These are phyloP conservation scores for Claviceps pusilla DNA, from an alignment of 2,329 filamentous ascomycete species.

Conservation along the genomic window DNA sequence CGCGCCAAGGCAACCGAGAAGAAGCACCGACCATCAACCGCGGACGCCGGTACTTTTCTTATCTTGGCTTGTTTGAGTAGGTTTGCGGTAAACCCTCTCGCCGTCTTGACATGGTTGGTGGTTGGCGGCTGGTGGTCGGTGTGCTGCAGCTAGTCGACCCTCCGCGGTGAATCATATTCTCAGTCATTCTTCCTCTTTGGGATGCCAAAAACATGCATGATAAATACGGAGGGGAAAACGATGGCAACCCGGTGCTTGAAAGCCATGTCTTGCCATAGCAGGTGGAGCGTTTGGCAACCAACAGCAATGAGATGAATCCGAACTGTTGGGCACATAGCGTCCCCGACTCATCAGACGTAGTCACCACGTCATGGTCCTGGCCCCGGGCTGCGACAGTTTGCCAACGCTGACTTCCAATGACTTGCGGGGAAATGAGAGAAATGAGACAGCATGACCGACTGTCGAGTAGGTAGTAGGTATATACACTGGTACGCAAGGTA, in stretches of 20 bases:
- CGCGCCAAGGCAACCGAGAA: no score
- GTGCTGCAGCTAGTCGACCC: background rate
- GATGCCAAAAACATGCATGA: background rate
- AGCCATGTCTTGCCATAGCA: background rate
- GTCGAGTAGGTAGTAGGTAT: no score
- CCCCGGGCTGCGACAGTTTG: background rate
- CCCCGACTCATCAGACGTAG: background rate
- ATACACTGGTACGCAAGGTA: no score
- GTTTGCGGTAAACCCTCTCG: no score
- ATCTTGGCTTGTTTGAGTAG: no score
- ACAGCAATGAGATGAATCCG: background rate
- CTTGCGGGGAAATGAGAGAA: no score
- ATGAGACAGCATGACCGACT: no score
- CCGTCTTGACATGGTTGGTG: no score
- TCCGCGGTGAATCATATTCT: background rate
- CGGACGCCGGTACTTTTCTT: no score
- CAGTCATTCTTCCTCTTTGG: background rate
- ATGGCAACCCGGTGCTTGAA: background rate
- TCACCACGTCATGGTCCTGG: background rate
- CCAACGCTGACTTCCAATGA: background rate
- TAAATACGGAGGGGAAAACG: background rate
- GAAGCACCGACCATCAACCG: background rate
- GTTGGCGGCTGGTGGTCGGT: background rate
- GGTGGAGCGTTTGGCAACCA: background rate
- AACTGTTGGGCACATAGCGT: background rate